Percentiles rank a stretch among this genome's conserved stretches.
These are phyloP conservation scores for Colletotrichum coccodes DNA, from an alignment of 2,329 filamentous ascomycete genomes.

Conservation along the genomic window DNA sequence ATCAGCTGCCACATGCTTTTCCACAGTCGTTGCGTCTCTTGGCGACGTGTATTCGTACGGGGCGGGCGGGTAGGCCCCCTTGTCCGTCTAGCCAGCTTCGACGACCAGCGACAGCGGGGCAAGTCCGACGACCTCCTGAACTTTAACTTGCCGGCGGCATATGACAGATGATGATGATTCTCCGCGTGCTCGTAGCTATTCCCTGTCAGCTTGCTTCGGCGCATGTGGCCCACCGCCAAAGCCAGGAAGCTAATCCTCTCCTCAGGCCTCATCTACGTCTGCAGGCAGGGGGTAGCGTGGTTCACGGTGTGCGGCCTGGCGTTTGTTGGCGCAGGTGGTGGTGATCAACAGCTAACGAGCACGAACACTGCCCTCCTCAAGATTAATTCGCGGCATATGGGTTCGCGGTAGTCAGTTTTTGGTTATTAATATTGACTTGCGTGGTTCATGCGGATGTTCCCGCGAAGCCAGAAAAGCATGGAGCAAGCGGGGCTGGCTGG, in stretches of 20 bases:
- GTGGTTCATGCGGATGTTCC: not conserved
- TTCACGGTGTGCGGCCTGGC: too few relatives aligned
- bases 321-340: too few relatives aligned
- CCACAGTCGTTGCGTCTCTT: not conserved
- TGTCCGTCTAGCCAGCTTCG: not conserved
- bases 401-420: not conserved
- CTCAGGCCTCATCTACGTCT: too few relatives aligned
- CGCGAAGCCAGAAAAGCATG: not conserved
- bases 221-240: too few relatives aligned
- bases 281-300: too few relatives aligned
- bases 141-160: not conserved
- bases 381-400: not conserved
- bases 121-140: not conserved
- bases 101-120: not conserved
- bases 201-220: too few relatives aligned
- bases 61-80: not conserved
- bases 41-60: not conserved
- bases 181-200: not conserved
- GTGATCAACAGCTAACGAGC: not conserved
- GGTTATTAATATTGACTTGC: not conserved
- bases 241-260: too few relatives aligned
- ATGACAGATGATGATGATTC: too few relatives aligned
- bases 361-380: not conserved
- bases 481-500: not conserved
- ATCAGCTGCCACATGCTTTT: not conserved